Evolutionary conservation across 257 asterid species (phyloP), one percentile per base, ranked within the genome.

Genomic region (Lycium barbarum): DNA sequence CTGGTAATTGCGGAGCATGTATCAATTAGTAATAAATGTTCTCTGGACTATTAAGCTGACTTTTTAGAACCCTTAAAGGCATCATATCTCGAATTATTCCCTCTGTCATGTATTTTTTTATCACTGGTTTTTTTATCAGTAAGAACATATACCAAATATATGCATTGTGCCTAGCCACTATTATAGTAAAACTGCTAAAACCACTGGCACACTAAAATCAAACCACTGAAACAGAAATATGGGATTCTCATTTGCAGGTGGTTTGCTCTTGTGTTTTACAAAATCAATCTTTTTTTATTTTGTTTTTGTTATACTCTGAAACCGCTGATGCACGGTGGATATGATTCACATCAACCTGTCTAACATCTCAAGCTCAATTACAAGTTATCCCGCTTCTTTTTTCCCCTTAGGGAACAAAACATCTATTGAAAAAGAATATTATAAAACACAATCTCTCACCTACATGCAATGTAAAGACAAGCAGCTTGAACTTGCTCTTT

Each of bases 401-500:
- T 26, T 45, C 67, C 54, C 51, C 20, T 22, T 13, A 65, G 63
- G 63, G 33, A 45, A 53, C 67, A 76, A 35, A 49, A 62, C 11
- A 63, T 51, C 36, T 55, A 8, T 83, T 84, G 71, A 35, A 72
- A 79, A 54, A 43, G 82, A 76, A 51, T 26, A 51, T 49, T 12
- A 53, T n/a, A 68, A 53, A 83, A 71, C 51, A 67, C 22, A 80
- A 43, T 73, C 81, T 65, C 93, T 83, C 88, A 96, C 98, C 98
- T 87, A 80, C 98, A 93, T 62, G 91, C 79, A 88, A 93, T 93
- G 90, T 94, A 96, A 83, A 96, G 97, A 89, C 98, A 94, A 83
- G 98, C 91, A 86, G 97, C 98, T 81, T 90, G 93, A 57, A 96
- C 98, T 83, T 89, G 96, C 55, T 93, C 97, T 88, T 88, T 96